phyloP scores from a whole-genome alignment of 306 rosid species.

The Arachis hypogaea region DNA sequence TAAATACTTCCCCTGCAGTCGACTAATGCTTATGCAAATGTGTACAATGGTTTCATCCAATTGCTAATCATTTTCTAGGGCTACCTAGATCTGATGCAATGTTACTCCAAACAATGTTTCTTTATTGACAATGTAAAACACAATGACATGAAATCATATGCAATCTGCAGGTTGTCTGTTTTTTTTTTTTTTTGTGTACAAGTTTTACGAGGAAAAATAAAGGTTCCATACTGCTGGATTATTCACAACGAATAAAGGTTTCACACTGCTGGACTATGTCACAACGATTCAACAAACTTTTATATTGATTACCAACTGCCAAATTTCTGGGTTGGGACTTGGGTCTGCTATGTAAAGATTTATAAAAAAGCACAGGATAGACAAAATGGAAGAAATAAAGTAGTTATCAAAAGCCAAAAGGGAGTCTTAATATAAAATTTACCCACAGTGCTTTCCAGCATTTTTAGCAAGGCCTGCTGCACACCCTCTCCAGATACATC shows the following conservation, averaged over 20 bases:
- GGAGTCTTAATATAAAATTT: conserved; percentile 21
- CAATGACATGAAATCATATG: not conserved
- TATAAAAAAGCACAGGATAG: not conserved
- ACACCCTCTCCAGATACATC: conserved; percentile 88
- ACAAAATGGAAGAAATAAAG: not conserved
- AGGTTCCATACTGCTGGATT: not conserved
- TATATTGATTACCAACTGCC: not conserved
- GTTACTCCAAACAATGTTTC: not conserved
- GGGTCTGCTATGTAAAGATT: not conserved
- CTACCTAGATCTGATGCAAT: too few species aligned
- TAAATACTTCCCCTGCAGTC: conserved; percentile 11
- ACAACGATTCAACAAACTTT: not conserved
- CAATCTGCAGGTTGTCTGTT: not conserved
- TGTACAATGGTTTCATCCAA: conserved; percentile 8
- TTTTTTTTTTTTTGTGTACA: not conserved
- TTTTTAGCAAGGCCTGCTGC: conserved; percentile 78
- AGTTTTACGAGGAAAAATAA: not conserved
- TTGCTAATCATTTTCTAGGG: too few species aligned
- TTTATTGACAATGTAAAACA: not conserved
- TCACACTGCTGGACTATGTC: not conserved
- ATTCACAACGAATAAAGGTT: not conserved
- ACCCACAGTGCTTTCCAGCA: conserved; percentile 81
- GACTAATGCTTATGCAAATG: not conserved
- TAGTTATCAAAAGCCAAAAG: conserved; percentile 1
- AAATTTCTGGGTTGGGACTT: not conserved